Evolutionary conservation across 495 filamentous ascomycete genomes (phyloP).

Genomic region (Evansstolkia leycettana): DNA sequence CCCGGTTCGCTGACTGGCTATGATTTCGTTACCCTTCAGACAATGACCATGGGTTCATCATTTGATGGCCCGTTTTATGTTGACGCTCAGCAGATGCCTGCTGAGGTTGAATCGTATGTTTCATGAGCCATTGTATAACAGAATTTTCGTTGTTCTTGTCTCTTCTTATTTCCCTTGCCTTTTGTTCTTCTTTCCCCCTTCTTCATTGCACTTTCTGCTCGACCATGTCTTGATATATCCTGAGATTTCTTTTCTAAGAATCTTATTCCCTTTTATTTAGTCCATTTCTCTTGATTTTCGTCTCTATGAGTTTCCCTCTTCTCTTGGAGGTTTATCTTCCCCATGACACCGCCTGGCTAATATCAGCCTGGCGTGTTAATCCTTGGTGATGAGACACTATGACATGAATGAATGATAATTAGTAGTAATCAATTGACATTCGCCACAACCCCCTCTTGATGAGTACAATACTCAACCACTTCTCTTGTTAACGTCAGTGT

Average conservation of each 20-base stretch:
- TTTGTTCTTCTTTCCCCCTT: constrained; percentile 2
- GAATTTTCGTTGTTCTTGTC: constrained; percentile 6
- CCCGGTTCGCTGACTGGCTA: constrained; percentile 18
- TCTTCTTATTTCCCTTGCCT: constrained; percentile 3
- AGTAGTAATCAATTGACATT: not conserved
- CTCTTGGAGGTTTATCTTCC: no score
- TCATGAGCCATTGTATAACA: constrained; percentile 16
- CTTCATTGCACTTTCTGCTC: not conserved
- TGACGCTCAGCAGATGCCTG: constrained; percentile 17
- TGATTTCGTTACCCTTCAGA: constrained; percentile 13
- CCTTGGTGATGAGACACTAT: no score
- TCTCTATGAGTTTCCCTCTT: not conserved
- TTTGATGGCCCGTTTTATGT: constrained; percentile 25
- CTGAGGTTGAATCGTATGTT: constrained; percentile 27
- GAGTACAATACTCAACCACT: no score
- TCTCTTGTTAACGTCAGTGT: no score
- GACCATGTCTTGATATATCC: not conserved
- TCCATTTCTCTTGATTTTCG: not conserved
- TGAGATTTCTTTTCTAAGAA: not conserved
- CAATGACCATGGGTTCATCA: constrained; percentile 15
- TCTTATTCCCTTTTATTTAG: not conserved
- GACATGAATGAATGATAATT: no score
- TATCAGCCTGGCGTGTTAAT: no score
- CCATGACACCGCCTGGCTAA: no score
- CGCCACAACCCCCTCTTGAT: no score